These are phyloP conservation scores for Arabidopsis suecica DNA, from an alignment of 345 rosid genomes.

Conservation along the genomic window DNA sequence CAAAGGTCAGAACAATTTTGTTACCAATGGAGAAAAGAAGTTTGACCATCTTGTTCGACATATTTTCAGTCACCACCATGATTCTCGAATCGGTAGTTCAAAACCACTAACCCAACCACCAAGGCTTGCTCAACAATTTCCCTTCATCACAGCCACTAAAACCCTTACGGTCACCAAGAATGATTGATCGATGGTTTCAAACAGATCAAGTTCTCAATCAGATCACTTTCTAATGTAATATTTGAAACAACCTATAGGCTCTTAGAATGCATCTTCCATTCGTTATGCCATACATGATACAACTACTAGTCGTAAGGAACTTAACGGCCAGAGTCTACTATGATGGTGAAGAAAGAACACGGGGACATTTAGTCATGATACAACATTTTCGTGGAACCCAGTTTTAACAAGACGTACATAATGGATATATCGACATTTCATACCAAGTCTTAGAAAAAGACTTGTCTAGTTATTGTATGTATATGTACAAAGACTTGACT, in stretches of 20 bases:
- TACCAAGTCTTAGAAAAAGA: constrained; percentile 5
- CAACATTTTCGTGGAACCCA: constrained; percentile 16
- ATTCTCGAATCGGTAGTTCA: not conserved
- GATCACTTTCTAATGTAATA: not conserved
- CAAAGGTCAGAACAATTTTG: not conserved
- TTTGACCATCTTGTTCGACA: not conserved
- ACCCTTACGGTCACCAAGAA: not conserved
- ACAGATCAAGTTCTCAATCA: too few species aligned
- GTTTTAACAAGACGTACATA: constrained; percentile 36
- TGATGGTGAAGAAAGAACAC: constrained; percentile 9
- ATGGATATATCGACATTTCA: constrained; percentile 23
- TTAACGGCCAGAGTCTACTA: not conserved
- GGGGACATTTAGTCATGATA: constrained; percentile 1
- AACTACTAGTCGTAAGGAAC: not conserved
- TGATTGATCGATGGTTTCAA: not conserved
- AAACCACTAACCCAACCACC: not conserved
- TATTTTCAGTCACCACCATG: not conserved
- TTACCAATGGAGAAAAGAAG: not conserved
- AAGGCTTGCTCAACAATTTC: not conserved
- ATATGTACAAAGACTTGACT: constrained; percentile 37
- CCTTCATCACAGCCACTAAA: not conserved
- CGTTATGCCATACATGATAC: constrained; percentile 2
- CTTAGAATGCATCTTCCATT: constrained; percentile 4
- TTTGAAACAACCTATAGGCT: not conserved
- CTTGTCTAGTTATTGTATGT: constrained; percentile 16